phyloP scores from a whole-genome alignment of 2,329 filamentous ascomycete species.

The Venturia effusa region DNA sequence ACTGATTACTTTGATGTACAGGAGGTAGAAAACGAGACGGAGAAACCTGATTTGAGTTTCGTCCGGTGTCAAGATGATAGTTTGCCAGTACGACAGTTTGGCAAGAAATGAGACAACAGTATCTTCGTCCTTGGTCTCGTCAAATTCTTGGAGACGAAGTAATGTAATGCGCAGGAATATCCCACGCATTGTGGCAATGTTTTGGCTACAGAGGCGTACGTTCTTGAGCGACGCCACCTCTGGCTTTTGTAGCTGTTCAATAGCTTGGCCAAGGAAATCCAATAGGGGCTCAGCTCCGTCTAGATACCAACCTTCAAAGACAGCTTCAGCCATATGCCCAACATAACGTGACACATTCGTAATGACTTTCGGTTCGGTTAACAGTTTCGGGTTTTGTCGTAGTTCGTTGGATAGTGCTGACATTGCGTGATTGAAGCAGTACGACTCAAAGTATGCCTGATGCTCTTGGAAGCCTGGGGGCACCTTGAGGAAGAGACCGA shows the following conservation, averaged over 20 bases:
- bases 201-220: constrained; percentile 82
- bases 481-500: constrained; percentile 75
- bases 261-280: constrained; percentile 71
- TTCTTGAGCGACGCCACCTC: constrained; percentile 73
- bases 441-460: constrained; percentile 91
- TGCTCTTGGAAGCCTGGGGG: constrained; percentile 91
- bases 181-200: constrained; percentile 62
- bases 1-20: constrained; percentile 81
- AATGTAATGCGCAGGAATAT: constrained; percentile 72
- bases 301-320: constrained; percentile 95
- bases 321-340: constrained; percentile 72
- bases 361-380: constrained; percentile 72
- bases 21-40: constrained; percentile 79
- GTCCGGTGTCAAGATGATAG: constrained; percentile 69
- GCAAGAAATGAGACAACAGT: constrained; percentile 57
- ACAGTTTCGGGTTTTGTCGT: constrained; percentile 56
- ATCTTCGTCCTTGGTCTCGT: constrained; percentile 48
- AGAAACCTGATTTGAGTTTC: constrained; percentile 72
- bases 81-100: constrained; percentile 92
- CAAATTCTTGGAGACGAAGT: constrained; percentile 71
- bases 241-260: constrained; percentile 82
- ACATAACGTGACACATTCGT: constrained; percentile 79
- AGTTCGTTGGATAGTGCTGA: constrained; percentile 59
- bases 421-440: constrained; percentile 66
- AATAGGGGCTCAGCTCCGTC: constrained; percentile 74